Base-by-base conservation (phyloP, 768 basidiomycete genomes). In the Fistulinella prunicolor region DNA sequence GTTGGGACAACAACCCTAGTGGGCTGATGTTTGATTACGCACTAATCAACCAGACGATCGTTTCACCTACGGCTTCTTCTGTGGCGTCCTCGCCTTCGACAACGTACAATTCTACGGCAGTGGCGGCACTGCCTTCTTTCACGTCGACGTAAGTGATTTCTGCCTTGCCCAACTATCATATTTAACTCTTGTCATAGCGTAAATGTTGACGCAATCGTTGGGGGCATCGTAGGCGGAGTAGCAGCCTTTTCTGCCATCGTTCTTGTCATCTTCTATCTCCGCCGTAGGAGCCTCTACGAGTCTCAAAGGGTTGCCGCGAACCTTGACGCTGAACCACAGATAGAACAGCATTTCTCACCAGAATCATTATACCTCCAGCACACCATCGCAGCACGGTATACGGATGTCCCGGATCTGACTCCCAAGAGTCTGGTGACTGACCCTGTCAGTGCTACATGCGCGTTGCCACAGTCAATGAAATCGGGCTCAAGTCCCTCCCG, bases 1-100 rank as follows among this genome's bases (percentile, higher is more conserved):
- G 36, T 21, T 59, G 57, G 57, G 46, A 44, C 26, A 47, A 49
- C 24, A 44, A 37, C 21, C 43, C 29, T 19, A 52, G 57, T n/a
- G 48, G 48, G 34, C 48, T 59, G 48, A 54, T 57, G 45, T 57
- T 57, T 23, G 59, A 60, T 40, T 54, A 54, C 29, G 59, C 37
- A 9, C 10, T 19, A 9, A 44, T 61, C 35, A 58, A 61, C 34
- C 39, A 58, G 21, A 60, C 50, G 3, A 9, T 48, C 16, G 42
- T 60, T 38, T 20, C 46, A 4, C 19, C 26, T 3, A 23, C 44
- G 4, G 46, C 49, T 0, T 21, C 34, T n/a, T 49, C 50, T n/a
- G 13, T 21, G 0, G 16, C 14, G 7, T 44, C 39, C 13, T 46
- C 46, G 29, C 12, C 38, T 17, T 14, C 53, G 9, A 47, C 46